Conservation (phyloP, 208 protist genomes). For the Willaertia magna region DNA sequence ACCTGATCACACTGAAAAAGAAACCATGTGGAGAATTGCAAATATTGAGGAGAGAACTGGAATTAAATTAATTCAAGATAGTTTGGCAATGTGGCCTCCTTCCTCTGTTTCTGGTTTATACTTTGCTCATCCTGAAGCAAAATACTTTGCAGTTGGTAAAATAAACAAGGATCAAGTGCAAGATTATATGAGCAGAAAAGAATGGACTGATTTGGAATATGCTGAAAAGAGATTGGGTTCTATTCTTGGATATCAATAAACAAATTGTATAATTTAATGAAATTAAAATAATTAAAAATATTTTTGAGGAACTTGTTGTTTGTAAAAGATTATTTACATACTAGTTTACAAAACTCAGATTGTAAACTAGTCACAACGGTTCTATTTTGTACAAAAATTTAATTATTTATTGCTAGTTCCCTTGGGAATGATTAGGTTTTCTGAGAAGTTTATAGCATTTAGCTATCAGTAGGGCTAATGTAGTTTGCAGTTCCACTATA, state of each 20-base stretch:
- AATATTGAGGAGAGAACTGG: conserved; percentile 42
- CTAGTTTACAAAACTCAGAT: too few relatives aligned
- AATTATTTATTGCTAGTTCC: too few relatives aligned
- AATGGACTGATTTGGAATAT: conserved; percentile 32
- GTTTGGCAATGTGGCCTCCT: conserved; percentile 77
- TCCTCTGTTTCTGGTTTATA: conserved; percentile 79
- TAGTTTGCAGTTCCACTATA: too few relatives aligned
- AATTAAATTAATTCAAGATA: conserved; percentile 71
- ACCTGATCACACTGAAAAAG: conserved; percentile 90
- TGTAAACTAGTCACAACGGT: too few relatives aligned
- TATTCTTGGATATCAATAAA: neutral
- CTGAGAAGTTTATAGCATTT: too few relatives aligned
- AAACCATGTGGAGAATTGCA: conserved; percentile 62
- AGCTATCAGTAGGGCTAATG: too few relatives aligned
- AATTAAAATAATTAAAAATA: too few relatives aligned
- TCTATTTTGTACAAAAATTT: too few relatives aligned
- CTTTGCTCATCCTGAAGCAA: conserved; percentile 70
- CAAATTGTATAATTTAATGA: too few relatives aligned
- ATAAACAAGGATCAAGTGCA: conserved; percentile 79
- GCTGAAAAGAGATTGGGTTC: neutral
- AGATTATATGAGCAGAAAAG: conserved; percentile 63
- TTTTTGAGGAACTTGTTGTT: too few relatives aligned
- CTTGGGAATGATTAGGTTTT: too few relatives aligned
- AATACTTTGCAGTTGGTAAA: conserved; percentile 91
- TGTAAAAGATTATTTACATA: too few relatives aligned